Conservation (phyloP, 805 yeast genomes). For the Barnettozyma siamensis region DNA sequence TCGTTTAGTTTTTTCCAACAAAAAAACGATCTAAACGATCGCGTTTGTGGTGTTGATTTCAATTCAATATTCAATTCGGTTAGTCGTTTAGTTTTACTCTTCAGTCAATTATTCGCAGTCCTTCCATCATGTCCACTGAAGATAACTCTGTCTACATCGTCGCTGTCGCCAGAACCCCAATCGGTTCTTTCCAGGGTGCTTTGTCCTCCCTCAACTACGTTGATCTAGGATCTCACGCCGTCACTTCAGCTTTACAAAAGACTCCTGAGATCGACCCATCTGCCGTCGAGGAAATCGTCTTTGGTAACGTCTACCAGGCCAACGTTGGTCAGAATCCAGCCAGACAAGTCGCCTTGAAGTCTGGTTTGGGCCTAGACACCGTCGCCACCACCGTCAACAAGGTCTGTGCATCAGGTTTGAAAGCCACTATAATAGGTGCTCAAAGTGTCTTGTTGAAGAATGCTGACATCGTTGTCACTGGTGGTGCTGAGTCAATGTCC, state of each 20-base stretch:
- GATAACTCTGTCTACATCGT: slow-evolving; percentile 71
- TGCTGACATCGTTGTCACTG: slow-evolving; percentile 91
- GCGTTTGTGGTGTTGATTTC: no score
- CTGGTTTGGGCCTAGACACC: slow-evolving; percentile 76
- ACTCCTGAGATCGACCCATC: slow-evolving; percentile 75
- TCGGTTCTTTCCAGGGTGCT: slow-evolving; percentile 89
- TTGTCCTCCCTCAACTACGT: slow-evolving; percentile 69
- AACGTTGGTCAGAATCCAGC: slow-evolving; percentile 97
- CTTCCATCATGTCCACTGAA: slow-evolving; percentile 26
- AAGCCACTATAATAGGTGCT: slow-evolving; percentile 84
- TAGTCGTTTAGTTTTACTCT: no score
- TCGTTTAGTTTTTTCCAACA: no score
- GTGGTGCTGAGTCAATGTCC: slow-evolving; percentile 98
- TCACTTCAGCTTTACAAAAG: slow-evolving; percentile 76
- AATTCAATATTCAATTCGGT: no score
- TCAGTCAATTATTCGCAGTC: not conserved
- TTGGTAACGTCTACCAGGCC: slow-evolving; percentile 91
- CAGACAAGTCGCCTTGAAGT: slow-evolving; percentile 89
- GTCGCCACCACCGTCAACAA: slow-evolving; percentile 91
- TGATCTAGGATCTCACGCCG: slow-evolving; percentile 91
- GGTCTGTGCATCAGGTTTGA: slow-evolving; percentile 96
- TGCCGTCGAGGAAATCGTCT: slow-evolving; percentile 81
- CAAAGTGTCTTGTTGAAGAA: slow-evolving; percentile 83
- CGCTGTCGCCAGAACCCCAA: slow-evolving; percentile 88
- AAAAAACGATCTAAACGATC: no score